Evolutionary conservation across 768 basidiomycete genomes (phyloP), one percentile per base, ranked within the genome.

Genomic region (Suillus luteus): DNA sequence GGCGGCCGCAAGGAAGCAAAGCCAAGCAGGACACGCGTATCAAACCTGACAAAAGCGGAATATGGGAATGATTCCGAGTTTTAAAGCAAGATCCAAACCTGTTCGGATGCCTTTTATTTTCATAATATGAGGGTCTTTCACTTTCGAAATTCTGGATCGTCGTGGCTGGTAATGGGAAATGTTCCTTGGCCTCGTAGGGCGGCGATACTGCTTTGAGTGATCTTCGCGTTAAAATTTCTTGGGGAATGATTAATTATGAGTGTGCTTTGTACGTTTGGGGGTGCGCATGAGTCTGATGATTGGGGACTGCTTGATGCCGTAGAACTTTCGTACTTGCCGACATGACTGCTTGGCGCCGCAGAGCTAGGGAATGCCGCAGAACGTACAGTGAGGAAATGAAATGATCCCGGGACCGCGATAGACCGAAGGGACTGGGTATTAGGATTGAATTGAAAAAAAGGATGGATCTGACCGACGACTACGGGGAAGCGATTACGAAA

Each of bases 1-100:
- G 91, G 31, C 80, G 92, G 44, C 79, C 86, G 27, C 86, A 88
- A 67, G 94, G 94, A 24, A 93, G 91, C 73, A 96, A 96, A 73
- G 88, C 88, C 61, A 96, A 93, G 77, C 86, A 88, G 71, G 91
- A 94, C 70, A 83, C 77, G 37, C 80, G 85, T 63, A 83, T 92
- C 12, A 87, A 85, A 69, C 57, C 85, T 48, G 89, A 89, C 70
- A 79, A 78, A 59, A 79, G 81, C 70, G 86, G 84, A 19, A 74
- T 86, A 46, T 92, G 88, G 88, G 86, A 84, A 54, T 88, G 76
- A 71, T 11, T 27, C 17, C 22, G 37, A 24, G 35, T 38, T 24
- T 15, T 15, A 10, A 54, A 1, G 31, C 31, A n/a, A 9, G 31
- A 52, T 52, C 10, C 12, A 19, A 19, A 33, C 10, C 31, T 52